A percentile compares a stretch with the other conserved stretches of the same genome.
phyloP scores from a whole-genome alignment of 2,329 filamentous ascomycete genomes.

The Trichoderma hamatum region DNA sequence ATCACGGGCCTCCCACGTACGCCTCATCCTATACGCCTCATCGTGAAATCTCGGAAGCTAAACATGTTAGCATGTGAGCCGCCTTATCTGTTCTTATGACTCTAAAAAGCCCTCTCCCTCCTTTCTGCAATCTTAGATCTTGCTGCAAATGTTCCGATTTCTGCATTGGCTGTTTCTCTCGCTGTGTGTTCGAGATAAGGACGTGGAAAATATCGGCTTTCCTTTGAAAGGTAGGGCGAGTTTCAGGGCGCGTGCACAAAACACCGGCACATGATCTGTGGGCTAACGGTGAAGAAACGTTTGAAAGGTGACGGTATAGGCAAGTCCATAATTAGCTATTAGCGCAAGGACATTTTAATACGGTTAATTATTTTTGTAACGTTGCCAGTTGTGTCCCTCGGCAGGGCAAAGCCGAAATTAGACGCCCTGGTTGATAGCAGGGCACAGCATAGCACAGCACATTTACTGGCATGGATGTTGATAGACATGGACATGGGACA shows the following conservation, averaged over 20 bases:
- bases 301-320: background rate
- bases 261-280: conserved; percentile 1
- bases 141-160: background rate
- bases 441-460: background rate
- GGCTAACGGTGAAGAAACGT: conserved; percentile 2
- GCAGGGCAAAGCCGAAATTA: background rate
- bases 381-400: background rate
- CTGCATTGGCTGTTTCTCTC: background rate
- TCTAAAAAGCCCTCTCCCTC: background rate
- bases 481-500: background rate
- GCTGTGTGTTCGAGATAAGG: background rate
- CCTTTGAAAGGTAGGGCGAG: background rate
- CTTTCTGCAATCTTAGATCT: background rate
- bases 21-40: background rate
- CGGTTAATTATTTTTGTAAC: background rate
- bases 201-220: background rate
- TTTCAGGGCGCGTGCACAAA: background rate
- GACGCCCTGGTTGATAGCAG: background rate
- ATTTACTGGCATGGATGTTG: background rate
- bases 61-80: background rate
- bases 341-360: background rate
- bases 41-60: background rate
- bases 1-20: background rate
- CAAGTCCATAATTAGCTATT: background rate
- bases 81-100: background rate